A percentile compares a stretch with the other conserved stretches of the same genome.
These are phyloP conservation scores for Amanita pallidorosea DNA, from an alignment of 768 basidiomycete species.

Conservation along the genomic window DNA sequence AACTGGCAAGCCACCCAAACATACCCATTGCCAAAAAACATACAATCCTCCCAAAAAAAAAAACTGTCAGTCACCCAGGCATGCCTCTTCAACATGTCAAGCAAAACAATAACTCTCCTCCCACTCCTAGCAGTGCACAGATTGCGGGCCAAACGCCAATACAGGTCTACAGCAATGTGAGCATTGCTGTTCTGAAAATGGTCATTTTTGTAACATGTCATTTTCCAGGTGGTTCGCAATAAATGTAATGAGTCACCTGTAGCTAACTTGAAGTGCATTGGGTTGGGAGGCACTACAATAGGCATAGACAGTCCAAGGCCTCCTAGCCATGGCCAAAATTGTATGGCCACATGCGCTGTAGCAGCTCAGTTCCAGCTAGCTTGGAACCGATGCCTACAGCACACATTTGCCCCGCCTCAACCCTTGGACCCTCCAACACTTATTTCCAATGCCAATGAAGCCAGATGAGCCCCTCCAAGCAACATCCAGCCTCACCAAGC, in stretches of 20 bases:
- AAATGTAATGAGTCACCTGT: background rate
- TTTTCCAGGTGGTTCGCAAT: background rate
- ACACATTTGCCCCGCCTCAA: no score
- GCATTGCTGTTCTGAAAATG: background rate
- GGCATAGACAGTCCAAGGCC: background rate
- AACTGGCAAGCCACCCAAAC: background rate
- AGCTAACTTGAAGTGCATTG: background rate
- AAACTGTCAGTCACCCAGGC: background rate
- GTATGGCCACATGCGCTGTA: background rate
- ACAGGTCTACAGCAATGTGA: background rate
- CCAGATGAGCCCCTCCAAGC: no score
- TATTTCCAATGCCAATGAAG: no score
- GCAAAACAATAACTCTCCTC: background rate
- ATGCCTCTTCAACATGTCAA: background rate
- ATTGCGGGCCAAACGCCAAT: background rate
- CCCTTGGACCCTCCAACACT: no score
- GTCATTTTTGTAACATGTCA: background rate
- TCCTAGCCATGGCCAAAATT: background rate
- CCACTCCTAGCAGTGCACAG: background rate
- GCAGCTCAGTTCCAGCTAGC: no score
- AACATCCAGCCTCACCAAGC: no score
- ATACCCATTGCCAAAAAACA: background rate
- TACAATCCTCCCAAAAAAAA: background rate
- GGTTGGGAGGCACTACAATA: background rate
- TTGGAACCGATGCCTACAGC: no score